A percentile compares a stretch with the other conserved stretches of the same genome.
Conservation (phyloP, 306 rosid genomes). For the Trifolium pratense region DNA sequence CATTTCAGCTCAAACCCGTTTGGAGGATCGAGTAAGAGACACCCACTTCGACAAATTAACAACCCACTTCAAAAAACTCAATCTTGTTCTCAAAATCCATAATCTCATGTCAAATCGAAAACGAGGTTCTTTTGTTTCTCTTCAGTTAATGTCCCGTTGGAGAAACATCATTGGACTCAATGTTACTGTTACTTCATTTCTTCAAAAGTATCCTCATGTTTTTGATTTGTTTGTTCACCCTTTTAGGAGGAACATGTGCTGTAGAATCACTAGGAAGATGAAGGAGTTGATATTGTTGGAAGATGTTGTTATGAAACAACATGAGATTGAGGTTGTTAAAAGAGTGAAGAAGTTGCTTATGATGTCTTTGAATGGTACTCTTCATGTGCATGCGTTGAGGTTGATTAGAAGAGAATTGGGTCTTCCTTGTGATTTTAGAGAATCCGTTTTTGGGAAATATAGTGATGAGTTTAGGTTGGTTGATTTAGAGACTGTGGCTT, state of each 20-base stretch:
- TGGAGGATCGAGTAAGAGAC: slow-evolving; percentile 68
- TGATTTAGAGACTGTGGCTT: slow-evolving; percentile 66
- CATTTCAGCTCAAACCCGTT: slow-evolving; percentile 69
- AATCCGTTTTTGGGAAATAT: slow-evolving; percentile 61
- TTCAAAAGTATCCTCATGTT: slow-evolving; percentile 66
- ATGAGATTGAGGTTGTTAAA: slow-evolving; percentile 57
- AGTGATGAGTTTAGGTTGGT: slow-evolving; percentile 54
- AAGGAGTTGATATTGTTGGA: slow-evolving; percentile 52
- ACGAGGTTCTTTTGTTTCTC: slow-evolving; percentile 68
- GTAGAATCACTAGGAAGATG: slow-evolving; percentile 55
- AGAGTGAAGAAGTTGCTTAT: slow-evolving; percentile 65
- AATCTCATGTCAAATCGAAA: slow-evolving; percentile 57
- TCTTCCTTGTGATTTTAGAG: slow-evolving; percentile 75
- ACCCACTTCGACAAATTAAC: slow-evolving; percentile 63
- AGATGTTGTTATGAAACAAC: slow-evolving; percentile 45
- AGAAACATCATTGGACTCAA: slow-evolving; percentile 55
- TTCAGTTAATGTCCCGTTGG: slow-evolving; percentile 77
- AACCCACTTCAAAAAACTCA: slow-evolving; percentile 52
- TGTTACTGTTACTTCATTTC: slow-evolving; percentile 57
- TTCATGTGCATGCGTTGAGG: slow-evolving; percentile 76
- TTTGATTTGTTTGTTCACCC: slow-evolving; percentile 72
- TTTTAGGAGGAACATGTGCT: slow-evolving; percentile 58
- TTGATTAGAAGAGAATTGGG: slow-evolving; percentile 71
- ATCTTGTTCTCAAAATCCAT: slow-evolving; percentile 54
- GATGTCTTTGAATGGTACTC: slow-evolving; percentile 64